Evolutionary conservation across 2,329 filamentous ascomycete species (phyloP).

Genomic region (Apiospora koreana): DNA sequence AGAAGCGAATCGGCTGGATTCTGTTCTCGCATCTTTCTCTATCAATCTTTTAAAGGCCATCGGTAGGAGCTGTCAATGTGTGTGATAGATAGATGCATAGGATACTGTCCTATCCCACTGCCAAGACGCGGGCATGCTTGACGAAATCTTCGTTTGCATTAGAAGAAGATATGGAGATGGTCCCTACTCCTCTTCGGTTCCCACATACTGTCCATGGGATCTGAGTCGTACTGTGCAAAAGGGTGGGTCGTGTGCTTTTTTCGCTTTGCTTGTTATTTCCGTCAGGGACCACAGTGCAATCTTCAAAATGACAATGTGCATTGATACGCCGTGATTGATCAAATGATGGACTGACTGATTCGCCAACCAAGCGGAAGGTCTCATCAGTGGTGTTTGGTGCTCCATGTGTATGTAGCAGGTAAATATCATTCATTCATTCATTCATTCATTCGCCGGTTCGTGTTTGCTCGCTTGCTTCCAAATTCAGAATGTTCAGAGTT

Average conservation of each 20-base stretch:
- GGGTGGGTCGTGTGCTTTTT: background rate
- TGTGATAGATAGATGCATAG: too few relatives aligned
- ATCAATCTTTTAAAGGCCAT: too few relatives aligned
- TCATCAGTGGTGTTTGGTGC: background rate
- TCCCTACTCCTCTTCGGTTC: background rate
- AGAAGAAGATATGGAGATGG: background rate
- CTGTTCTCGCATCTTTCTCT: too few relatives aligned
- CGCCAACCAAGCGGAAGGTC: background rate
- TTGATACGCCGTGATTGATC: background rate
- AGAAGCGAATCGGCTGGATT: too few relatives aligned
- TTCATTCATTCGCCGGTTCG: background rate
- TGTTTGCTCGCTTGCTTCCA: background rate
- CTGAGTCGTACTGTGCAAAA: background rate
- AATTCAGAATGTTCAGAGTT: background rate
- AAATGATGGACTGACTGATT: background rate
- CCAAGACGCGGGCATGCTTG: conserved; percentile 8
- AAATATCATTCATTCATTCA: too few relatives aligned
- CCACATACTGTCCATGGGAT: background rate
- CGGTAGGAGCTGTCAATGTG: too few relatives aligned
- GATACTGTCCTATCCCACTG: too few relatives aligned
- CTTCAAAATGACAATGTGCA: background rate
- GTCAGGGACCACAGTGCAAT: background rate
- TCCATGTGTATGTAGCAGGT: background rate
- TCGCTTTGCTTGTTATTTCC: conserved; percentile 1
- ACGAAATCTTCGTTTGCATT: conserved; percentile 9